Evolutionary conservation across 345 rosid species (phyloP), one percentile per base, ranked within the genome.

Genomic region (Populus alba): DNA sequence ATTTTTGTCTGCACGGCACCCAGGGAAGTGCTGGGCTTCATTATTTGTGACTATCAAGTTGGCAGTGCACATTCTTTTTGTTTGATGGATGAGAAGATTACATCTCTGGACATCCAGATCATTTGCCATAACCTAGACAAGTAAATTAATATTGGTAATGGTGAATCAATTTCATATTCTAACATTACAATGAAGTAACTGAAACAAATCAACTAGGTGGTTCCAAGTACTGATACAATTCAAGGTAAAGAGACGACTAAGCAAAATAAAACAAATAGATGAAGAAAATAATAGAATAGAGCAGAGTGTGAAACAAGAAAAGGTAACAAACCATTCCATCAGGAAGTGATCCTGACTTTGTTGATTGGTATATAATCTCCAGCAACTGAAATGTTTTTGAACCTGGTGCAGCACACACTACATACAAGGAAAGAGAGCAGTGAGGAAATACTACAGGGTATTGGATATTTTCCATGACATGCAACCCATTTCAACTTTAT

Each of bases 401-500:
- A 81, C 99, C 99, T 65, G 98, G 99, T 35, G 97, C 99, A 57
- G 99, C 97, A 81, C 97, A 96, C 97, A 96, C 99, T 96, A 83
- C 72, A 78, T 9, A 53, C 17, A 66, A 68, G 74, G 70, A 72
- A 72, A 29, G 18, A 9, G 16, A 18, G 9, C 2, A 47, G 8
- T 31, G n/a, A 67, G 41, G 37, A 23, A 66, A 25, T 29, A 66
- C 8, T 31, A 16, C 1, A 20, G 22, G 31, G 18, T 31, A 25
- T 76, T 16, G n/a, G 20, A 53, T n/a, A 53, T 38, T 18, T 35
- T 22, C 33, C 29, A 49, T 12, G 23, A 45, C 38, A 63, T 62
- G 23, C 12, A 22, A 35, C 38, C 23, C 12, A 41, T 73, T 10
- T 55, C 43, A 23, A 5, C 33, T 27, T 47, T 38, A 75, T 25